phyloP scores from a whole-genome alignment of 352 stramenopile genomes.

The Peronospora destructor region DNA sequence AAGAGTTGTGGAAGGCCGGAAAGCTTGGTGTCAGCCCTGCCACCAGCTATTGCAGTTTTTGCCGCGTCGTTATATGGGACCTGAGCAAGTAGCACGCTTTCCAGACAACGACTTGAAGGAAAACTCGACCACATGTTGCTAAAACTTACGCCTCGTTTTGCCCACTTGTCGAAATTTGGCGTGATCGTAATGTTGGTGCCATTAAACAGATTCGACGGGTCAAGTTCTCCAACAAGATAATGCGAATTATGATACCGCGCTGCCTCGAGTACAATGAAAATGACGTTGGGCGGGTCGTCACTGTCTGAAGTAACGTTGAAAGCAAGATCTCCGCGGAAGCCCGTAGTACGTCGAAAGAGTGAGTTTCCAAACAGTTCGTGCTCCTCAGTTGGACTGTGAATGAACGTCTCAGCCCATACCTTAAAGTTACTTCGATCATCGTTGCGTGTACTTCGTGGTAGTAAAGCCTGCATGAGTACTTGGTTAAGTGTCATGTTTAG shows the following conservation, averaged over 20 bases:
- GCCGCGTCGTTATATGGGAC: conserved; percentile 30
- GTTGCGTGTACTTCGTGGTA: neutral
- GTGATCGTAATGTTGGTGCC: conserved; percentile 22
- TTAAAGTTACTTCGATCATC: neutral
- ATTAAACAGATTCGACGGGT: conserved; percentile 26
- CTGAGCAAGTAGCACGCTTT: conserved; percentile 41
- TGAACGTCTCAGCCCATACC: neutral
- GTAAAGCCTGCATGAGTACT: neutral
- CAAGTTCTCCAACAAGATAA: conserved; percentile 34
- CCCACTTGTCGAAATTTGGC: conserved; percentile 38
- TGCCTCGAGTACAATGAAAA: conserved; percentile 40
- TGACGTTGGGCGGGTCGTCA: conserved; percentile 32
- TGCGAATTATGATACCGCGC: conserved; percentile 41
- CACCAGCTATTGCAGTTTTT: conserved; percentile 20
- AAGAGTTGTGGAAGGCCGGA: conserved; percentile 39
- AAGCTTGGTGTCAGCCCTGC: conserved; percentile 18
- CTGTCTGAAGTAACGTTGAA: conserved; percentile 29
- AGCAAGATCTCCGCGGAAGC: conserved; percentile 4
- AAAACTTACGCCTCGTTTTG: conserved; percentile 34
- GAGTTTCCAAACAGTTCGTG: neutral
- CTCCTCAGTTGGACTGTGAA: neutral
- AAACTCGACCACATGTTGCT: conserved; percentile 46
- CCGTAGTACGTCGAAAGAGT: conserved; percentile 12
- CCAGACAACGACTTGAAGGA: conserved; percentile 38
- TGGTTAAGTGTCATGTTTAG: neutral